phyloP scores from a whole-genome alignment of 2,329 filamentous ascomycete species.

The Venturia nashicola region DNA sequence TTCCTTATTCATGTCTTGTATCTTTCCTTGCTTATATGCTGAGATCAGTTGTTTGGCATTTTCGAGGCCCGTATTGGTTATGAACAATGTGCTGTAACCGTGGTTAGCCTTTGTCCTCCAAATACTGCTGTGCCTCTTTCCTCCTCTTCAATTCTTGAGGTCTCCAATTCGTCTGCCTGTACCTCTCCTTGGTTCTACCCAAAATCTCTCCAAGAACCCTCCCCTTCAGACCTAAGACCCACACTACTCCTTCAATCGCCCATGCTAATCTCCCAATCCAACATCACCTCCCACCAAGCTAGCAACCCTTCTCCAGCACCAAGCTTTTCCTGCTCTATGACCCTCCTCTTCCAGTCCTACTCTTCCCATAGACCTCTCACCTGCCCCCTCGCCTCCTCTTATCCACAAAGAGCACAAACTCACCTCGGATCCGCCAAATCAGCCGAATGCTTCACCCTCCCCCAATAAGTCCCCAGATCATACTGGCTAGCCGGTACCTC shows the following conservation, averaged over 20 bases:
- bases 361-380: not conserved
- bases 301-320: too few species aligned
- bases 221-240: not conserved
- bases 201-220: not conserved
- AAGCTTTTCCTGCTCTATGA: too few species aligned
- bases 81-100: slow-evolving; percentile 63
- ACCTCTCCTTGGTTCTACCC: not conserved
- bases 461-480: slow-evolving; percentile 89
- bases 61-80: slow-evolving; percentile 66
- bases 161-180: not conserved
- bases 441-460: slow-evolving; percentile 78
- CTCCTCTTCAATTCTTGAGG: not conserved
- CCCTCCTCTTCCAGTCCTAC: too few species aligned
- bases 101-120: not conserved
- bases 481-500: slow-evolving; percentile 86
- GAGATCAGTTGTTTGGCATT: slow-evolving; percentile 72
- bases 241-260: not conserved
- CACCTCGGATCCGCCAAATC: slow-evolving; percentile 93
- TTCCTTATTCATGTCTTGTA: slow-evolving; percentile 72
- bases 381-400: not conserved
- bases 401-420: slow-evolving; percentile 29
- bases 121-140: not conserved
- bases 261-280: too few species aligned
- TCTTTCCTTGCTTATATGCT: slow-evolving; percentile 75
- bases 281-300: too few species aligned